Percentiles rank a stretch among this genome's conserved stretches.
These are phyloP conservation scores for Castanea crenata DNA, from an alignment of 306 rosid genomes.

Conservation along the genomic window DNA sequence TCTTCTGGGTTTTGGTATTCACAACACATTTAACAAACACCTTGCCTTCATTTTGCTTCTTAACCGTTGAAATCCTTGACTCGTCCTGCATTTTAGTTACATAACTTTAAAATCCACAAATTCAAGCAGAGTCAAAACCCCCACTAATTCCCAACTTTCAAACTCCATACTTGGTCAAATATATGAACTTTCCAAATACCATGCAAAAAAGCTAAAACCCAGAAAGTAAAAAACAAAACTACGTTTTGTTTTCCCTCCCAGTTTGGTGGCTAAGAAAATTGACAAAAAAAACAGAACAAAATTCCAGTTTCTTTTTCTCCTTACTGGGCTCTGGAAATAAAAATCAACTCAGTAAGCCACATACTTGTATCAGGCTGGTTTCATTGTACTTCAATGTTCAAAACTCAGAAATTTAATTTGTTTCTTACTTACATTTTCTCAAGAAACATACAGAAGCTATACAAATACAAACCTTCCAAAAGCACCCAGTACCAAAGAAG, in stretches of 20 bases:
- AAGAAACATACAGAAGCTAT: background rate
- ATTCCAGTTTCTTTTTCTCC: background rate
- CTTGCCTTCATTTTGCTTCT: conserved; percentile 44
- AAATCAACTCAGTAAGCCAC: background rate
- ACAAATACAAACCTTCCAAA: conserved; percentile 37
- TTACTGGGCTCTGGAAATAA: background rate
- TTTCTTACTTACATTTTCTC: background rate
- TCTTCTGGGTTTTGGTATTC: conserved; percentile 32
- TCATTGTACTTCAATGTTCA: background rate
- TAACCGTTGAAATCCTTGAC: conserved; percentile 12
- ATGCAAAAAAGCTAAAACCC: background rate
- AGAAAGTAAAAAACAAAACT: background rate
- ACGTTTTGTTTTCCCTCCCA: background rate
- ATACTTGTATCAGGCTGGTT: background rate
- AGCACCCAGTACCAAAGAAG: conserved; percentile 29
- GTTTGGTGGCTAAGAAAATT: background rate
- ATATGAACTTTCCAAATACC: background rate
- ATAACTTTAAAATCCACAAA: background rate
- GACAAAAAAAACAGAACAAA: background rate
- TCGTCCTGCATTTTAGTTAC: conserved; percentile 22
- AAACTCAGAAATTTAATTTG: background rate
- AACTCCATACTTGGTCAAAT: background rate
- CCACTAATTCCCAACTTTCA: background rate
- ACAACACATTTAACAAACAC: conserved; percentile 55
- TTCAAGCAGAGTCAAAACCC: background rate